Conservation (phyloP, 2,329 filamentous ascomycete genomes). For the Ascochyta lentis region DNA sequence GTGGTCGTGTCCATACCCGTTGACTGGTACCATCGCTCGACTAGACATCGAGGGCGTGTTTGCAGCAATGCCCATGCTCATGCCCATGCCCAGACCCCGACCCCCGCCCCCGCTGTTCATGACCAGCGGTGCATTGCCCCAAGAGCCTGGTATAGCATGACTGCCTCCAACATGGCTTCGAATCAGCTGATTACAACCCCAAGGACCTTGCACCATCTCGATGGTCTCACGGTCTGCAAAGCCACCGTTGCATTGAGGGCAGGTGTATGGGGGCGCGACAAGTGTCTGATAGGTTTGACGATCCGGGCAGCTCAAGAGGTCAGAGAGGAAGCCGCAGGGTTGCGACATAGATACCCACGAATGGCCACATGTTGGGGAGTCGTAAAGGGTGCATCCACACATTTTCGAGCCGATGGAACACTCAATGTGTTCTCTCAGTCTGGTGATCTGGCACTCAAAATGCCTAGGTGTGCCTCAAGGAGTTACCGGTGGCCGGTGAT, state of each 20-base stretch:
- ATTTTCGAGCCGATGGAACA: slow-evolving; percentile 38
- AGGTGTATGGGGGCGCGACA: slow-evolving; percentile 36
- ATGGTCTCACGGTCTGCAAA: slow-evolving; percentile 39
- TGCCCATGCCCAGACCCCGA: slow-evolving; percentile 1
- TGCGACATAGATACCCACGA: slow-evolving; percentile 57
- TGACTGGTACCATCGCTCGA: slow-evolving; percentile 22
- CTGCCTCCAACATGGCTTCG: slow-evolving; percentile 37
- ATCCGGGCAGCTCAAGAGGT: slow-evolving; percentile 52
- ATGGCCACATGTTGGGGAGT: slow-evolving; percentile 56
- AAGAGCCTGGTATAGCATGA: slow-evolving; percentile 31
- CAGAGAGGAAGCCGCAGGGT: slow-evolving; percentile 51
- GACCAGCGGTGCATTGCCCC: slow-evolving; percentile 29
- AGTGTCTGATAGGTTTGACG: slow-evolving; percentile 41
- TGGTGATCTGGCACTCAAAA: no score
- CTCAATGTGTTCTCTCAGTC: neutral
- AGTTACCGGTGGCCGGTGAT: neutral
- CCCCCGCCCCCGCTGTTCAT: slow-evolving; percentile 19
- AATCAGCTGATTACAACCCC: slow-evolving; percentile 43
- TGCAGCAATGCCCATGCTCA: slow-evolving; percentile 14
- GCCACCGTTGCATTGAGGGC: slow-evolving; percentile 38
- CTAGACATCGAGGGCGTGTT: slow-evolving; percentile 1
- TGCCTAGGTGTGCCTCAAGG: neutral
- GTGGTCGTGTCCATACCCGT: slow-evolving; percentile 25
- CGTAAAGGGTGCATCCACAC: slow-evolving; percentile 56
- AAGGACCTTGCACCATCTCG: slow-evolving; percentile 41